Evolutionary conservation across 345 rosid species (phyloP), one percentile per base, ranked within the genome.

Genomic region (Isatis tinctoria): DNA sequence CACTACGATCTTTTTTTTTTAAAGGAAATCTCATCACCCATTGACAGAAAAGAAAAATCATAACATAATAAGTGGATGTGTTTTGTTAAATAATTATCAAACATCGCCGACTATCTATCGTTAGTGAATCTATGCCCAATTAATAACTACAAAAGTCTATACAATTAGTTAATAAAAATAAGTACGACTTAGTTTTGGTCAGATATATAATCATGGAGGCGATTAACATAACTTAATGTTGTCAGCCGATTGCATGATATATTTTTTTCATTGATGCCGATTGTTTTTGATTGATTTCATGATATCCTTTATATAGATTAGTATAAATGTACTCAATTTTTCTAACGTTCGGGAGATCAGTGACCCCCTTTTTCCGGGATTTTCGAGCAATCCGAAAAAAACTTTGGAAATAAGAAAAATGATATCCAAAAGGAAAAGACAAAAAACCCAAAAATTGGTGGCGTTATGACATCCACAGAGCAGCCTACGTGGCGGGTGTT

Each of bases 171-270:
- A 10, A 48, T 17, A 62, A 43, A 56, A 57, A 47, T 26, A 24
- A 14, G 8, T 59, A 45, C 52, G 65, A 53, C 65, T 73, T 53
- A 64, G 48, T 26, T 22, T 65, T 44, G 28, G 71, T 73, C 58
- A 65, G 66, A 51, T 66, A 32, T 66, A 32, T 59, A 48, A 62
- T 71, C 72, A 74, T 74, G 72, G 72, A 35, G 72, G 49, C 72
- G 66, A 65, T 73, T 73, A 73, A 44, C 78, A 74, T 35, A 20
- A 24, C 14, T 17, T 54, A 43, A 28, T 62, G 52, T 4, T 62
- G 14, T 40, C 33, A 60, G 37, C 13, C 49, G 17, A 59, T 41
- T 28, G 12, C n/a, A 30, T 54, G 13, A 35, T 33, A 51, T 4
- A 18, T 32, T 4, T 4, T 30, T 6, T 33, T 1, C n/a, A 9